Evolutionary conservation across 768 basidiomycete species (phyloP), one percentile per base, ranked within the genome.

Genomic region (Rhodocollybia butyracea): DNA sequence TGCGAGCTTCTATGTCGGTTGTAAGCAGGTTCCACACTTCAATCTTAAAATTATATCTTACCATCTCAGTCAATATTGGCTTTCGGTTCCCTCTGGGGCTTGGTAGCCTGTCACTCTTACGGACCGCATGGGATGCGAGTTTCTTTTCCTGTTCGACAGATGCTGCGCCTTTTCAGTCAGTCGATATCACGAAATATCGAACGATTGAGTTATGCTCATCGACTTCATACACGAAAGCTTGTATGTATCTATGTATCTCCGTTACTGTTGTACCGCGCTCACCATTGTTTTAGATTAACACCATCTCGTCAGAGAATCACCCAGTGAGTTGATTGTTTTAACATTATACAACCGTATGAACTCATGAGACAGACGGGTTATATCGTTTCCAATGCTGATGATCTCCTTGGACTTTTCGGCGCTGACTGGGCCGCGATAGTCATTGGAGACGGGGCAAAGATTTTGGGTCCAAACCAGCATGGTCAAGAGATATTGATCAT

Each of bases 1-100:
- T 92, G 0, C 79, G 88, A 36, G 86, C 89, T 2, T 89, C 88
- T 6, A 91, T 91, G 89, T 91, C 88, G n/a, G 79, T 92, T 43
- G 86, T 88, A 64, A 66, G 83, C 27, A 74, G 21, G 10, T 31
- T 17, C 27, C 11, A 19, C 3, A 30, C 19, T 46, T 3, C 21
- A 32, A 29, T 31, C 8, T 1, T 13, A 26, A 17, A 5, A 39
- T 2, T 29, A 27, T n/a, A 8, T 41, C 6, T 29, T 42, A 29
- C 36, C 22, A 15, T 30, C 5, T 3, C 7, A 87, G 85, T 90
- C 88, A 5, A 88, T 92, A 61, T 80, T 88, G 69, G 86, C 88
- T 0, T 94, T 91, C 61, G 88, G 84, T 29, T 74, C 82, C 19
- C 72, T 92, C 1, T 94, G 91, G 91, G 91, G 90, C 34, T 74